A percentile compares a stretch with the other conserved stretches of the same genome.
phyloP scores from a whole-genome alignment of 345 rosid genomes.

The Cochlearia excelsa region DNA sequence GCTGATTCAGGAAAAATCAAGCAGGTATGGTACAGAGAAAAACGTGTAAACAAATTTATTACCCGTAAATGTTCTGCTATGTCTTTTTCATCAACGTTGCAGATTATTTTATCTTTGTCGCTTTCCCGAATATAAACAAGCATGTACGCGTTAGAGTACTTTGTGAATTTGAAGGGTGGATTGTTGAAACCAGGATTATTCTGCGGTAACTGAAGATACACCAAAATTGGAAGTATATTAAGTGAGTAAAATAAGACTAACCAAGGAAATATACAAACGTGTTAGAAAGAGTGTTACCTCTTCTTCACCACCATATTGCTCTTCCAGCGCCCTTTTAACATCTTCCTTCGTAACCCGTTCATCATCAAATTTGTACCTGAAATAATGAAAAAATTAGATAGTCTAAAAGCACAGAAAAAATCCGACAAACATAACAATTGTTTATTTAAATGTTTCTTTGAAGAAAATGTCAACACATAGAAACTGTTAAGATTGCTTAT shows the following conservation, averaged over 20 bases:
- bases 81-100: conserved; percentile 96
- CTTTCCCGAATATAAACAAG: conserved; percentile 93
- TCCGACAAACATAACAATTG: background rate
- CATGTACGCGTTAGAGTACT: conserved; percentile 98
- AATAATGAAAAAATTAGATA: conserved; percentile 18
- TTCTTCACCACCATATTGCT: conserved; percentile 99
- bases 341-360: conserved; percentile 98
- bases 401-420: conserved; percentile 7
- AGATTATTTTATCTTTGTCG: conserved; percentile 91
- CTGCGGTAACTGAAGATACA: conserved; percentile 65
- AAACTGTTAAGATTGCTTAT: conserved; percentile 17
- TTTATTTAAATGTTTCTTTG: background rate
- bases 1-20: conserved; percentile 24
- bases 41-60: conserved; percentile 22
- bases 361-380: conserved; percentile 96
- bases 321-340: conserved; percentile 84
- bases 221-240: conserved; percentile 22
- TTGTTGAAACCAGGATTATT: conserved; percentile 95
- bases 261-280: conserved; percentile 21
- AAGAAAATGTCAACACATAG: conserved; percentile 3
- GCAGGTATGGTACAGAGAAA: background rate
- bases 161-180: conserved; percentile 90
- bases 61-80: conserved; percentile 98
- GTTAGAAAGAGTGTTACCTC: conserved; percentile 53
- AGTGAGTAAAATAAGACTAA: conserved; percentile 13